Conservation (phyloP, 2,329 filamentous ascomycete species). For the Pseudogymnoascus sp. region DNA sequence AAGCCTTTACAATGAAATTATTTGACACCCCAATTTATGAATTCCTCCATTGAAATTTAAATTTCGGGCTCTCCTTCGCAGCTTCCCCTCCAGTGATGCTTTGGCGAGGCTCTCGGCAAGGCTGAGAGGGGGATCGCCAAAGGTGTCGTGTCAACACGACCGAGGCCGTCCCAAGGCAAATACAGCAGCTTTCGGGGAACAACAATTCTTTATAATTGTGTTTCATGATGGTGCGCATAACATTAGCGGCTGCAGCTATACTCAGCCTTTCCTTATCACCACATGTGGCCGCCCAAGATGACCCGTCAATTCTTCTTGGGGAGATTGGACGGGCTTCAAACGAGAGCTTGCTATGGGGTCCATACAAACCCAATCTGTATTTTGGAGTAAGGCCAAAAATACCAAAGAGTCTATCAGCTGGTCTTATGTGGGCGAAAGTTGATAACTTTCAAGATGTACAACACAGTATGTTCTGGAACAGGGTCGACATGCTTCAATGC, state of each 20-base stretch:
- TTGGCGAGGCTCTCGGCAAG: background rate
- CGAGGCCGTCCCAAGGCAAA: background rate
- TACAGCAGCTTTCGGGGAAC: background rate
- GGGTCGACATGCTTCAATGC: background rate
- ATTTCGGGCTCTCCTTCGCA: background rate
- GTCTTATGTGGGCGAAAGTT: constrained; percentile 81
- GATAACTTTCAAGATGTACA: constrained; percentile 71
- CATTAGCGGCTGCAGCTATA: background rate
- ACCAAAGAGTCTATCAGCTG: constrained; percentile 71
- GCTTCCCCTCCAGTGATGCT: background rate
- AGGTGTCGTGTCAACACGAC: constrained; percentile 3
- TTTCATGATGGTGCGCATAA: constrained; percentile 4
- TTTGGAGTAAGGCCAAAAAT: constrained; percentile 81
- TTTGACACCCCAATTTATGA: background rate
- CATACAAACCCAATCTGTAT: constrained; percentile 88
- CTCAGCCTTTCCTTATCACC: background rate
- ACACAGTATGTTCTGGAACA: constrained; percentile 48
- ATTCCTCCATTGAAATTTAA: background rate
- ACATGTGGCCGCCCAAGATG: constrained; percentile 18
- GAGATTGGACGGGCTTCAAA: constrained; percentile 48
- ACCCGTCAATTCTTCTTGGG: constrained; percentile 21
- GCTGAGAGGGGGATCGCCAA: background rate
- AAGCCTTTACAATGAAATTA: background rate
- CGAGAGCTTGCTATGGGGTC: constrained; percentile 87
- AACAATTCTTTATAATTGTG: constrained; percentile 6